Evolutionary conservation across 2,329 filamentous ascomycete species (phyloP), one percentile per base, ranked within the genome.

Genomic region (Thelonectria discophora): DNA sequence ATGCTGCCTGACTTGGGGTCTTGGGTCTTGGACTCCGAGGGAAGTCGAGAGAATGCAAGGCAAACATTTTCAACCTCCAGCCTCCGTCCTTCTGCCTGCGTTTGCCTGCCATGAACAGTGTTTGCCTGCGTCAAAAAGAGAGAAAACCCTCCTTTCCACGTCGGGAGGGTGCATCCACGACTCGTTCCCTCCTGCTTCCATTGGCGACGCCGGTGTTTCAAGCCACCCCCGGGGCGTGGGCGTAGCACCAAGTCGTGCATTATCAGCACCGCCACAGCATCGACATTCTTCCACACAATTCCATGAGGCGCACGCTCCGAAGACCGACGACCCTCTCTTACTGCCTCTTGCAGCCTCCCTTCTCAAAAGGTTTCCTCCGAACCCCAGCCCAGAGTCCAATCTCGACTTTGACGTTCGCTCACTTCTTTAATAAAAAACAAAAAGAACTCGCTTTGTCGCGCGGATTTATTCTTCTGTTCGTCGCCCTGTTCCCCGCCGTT

Each of bases 231-330:
- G 12, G 46, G 55, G 53, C 13, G 55, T 47, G 57, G 18, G 18
- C 17, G 34, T 15, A 55, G 52, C 15, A 32, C 34, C 8, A 72
- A 59, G 72, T 74, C 62, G 39, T 70, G 64, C 72, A 71, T 73
- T 73, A 74, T 72, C 68, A 64, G 73, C 74, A 77, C 75, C 73
- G 75, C 76, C 76, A 78, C 76, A 73, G 63, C 68, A 70, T 79
- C 77, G 74, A 78, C 72, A 55, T 75, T 75, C 76, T 79, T 79
- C 77, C 70, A 79, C 75, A 72, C 70, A 73, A 62, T 79, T 79
- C 77, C 77, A 78, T 79, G 77, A 77, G 76, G 76, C 76, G 76
- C 74, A 75, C 62, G 67, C 66, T 67, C 66, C 66, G 66, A 69
- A 62, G 66, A 62, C 56, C 52, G 62, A 57, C 58, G 66, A 68